These are phyloP conservation scores for slime mould (Dictyostelium discoideum) DNA, from an alignment of 78 protist genomes.

Conservation along the genomic window DNA sequence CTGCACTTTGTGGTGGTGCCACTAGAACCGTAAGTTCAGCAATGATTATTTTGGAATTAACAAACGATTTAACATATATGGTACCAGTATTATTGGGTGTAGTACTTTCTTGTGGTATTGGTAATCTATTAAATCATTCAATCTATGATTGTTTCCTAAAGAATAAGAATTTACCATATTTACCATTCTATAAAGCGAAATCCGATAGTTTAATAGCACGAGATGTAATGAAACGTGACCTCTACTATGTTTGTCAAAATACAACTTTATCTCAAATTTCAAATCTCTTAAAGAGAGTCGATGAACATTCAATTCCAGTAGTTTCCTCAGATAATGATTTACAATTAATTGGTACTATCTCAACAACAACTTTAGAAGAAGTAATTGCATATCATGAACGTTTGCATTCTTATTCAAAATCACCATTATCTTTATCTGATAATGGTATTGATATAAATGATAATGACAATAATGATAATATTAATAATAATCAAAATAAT, in stretches of 20 bases:
- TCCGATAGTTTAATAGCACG: conserved; percentile 24
- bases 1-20: conserved; percentile 88
- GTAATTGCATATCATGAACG: conserved; percentile 56
- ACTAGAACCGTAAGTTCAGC: conserved; percentile 87
- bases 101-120: conserved; percentile 74
- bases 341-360: conserved; percentile 55
- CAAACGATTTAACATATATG: conserved; percentile 83
- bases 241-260: conserved; percentile 27
- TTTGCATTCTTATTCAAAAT: conserved; percentile 52
- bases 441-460: neutral
- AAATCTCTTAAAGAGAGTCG: neutral
- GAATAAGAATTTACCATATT: conserved; percentile 56
- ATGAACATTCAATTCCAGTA: conserved; percentile 23
- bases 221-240: conserved; percentile 51
- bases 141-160: conserved; percentile 62
- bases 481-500: neutral
- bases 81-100: conserved; percentile 88
- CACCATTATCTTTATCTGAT: conserved; percentile 6
- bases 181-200: conserved; percentile 37
- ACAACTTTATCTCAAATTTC: conserved; percentile 24
- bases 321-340: conserved; percentile 9
- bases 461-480: neutral
- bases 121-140: conserved; percentile 58
- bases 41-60: conserved; percentile 87
- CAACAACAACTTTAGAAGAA: conserved; percentile 60